Percentiles rank a stretch among this genome's conserved stretches.
phyloP scores from a whole-genome alignment of 371 early-diverging fungal species.

The Phascolomyces articulosus region DNA sequence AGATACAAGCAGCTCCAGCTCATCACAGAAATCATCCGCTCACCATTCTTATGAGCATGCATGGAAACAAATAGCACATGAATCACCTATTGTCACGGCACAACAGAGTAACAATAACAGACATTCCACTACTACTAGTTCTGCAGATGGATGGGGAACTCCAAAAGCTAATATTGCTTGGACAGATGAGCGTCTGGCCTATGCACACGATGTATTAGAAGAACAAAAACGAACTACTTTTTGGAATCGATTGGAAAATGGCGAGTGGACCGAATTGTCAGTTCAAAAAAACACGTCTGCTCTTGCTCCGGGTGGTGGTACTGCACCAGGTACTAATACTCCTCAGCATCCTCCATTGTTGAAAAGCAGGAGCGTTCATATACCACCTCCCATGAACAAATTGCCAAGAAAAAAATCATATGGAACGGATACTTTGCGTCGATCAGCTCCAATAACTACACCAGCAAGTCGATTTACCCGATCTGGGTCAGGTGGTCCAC shows the following conservation, averaged over 20 bases:
- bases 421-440: not conserved
- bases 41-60: constrained; percentile 5
- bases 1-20: not conserved
- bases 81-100: not conserved
- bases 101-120: not conserved
- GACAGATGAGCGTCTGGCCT: constrained; percentile 38
- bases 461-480: not conserved
- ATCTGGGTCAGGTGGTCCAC: not conserved
- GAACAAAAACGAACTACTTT: constrained; percentile 35
- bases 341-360: not conserved
- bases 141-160: constrained; percentile 41
- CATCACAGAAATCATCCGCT: not conserved
- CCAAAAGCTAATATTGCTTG: constrained; percentile 26
- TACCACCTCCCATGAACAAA: not conserved
- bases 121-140: not conserved
- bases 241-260: constrained; percentile 24
- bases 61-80: constrained; percentile 12
- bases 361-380: not conserved
- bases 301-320: too few species aligned
- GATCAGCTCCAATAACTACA: not conserved
- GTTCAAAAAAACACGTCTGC: not conserved
- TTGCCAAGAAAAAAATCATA: not conserved
- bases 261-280: constrained; percentile 4
- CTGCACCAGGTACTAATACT: too few species aligned
- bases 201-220: constrained; percentile 33